These are phyloP conservation scores for Debaryomycetaceae sp. DNA, from an alignment of 1,139 yeast species.

Conservation along the genomic window DNA sequence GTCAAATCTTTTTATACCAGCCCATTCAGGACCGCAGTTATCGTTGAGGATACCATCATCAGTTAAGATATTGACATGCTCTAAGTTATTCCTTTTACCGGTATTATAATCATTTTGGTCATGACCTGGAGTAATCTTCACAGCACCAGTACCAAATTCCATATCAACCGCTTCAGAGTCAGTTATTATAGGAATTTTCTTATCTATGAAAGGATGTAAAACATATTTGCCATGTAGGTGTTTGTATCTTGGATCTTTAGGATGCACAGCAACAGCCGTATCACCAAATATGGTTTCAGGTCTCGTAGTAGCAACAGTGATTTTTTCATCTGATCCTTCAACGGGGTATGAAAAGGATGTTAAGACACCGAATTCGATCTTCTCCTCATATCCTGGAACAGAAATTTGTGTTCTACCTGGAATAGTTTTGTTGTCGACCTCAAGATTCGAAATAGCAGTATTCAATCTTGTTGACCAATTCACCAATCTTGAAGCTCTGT, in stretches of 20 bases:
- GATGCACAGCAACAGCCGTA: slow-evolving; percentile 96
- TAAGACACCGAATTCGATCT: slow-evolving; percentile 92
- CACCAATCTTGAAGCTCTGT: slow-evolving; percentile 89
- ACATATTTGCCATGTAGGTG: slow-evolving; percentile 94
- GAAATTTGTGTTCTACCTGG: slow-evolving; percentile 75
- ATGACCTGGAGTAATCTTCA: slow-evolving; percentile 97
- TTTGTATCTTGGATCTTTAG: slow-evolving; percentile 85
- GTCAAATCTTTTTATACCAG: slow-evolving; percentile 89
- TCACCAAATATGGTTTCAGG: slow-evolving; percentile 98
- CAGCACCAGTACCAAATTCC: slow-evolving; percentile 99
- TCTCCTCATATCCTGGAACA: slow-evolving; percentile 88
- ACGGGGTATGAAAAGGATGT: slow-evolving; percentile 92
- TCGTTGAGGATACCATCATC: slow-evolving; percentile 91
- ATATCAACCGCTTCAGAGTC: slow-evolving; percentile 95
- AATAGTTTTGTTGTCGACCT: slow-evolving; percentile 89
- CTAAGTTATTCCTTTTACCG: slow-evolving; percentile 90
- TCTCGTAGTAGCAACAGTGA: slow-evolving; percentile 96
- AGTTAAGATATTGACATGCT: slow-evolving; percentile 83
- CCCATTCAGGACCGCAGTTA: slow-evolving; percentile 84
- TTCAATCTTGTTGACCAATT: slow-evolving; percentile 96
- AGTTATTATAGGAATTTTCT: slow-evolving; percentile 80
- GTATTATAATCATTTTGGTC: slow-evolving; percentile 95
- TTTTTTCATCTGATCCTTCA: slow-evolving; percentile 80
- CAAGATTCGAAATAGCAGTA: slow-evolving; percentile 94
- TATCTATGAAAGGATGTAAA: slow-evolving; percentile 84